phyloP scores from a whole-genome alignment of 2,329 filamentous ascomycete genomes.

The Metarhizium album region DNA sequence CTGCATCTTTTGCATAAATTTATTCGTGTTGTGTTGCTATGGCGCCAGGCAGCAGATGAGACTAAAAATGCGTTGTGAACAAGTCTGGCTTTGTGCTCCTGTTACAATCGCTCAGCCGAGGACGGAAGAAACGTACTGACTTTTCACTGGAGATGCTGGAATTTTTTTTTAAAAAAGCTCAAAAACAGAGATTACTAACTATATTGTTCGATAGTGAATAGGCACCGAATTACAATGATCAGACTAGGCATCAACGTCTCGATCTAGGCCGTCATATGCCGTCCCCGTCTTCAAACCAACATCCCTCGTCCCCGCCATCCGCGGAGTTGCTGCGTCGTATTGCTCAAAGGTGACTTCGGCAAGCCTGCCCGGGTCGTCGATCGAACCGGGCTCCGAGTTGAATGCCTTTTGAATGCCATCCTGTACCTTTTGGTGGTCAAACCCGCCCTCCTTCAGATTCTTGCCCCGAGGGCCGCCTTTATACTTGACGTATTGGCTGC shows the following conservation, averaged over 20 bases:
- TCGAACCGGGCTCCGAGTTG: slow-evolving; percentile 32
- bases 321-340: slow-evolving; percentile 12
- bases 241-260: slow-evolving; percentile 1
- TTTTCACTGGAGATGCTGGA: too few relatives aligned
- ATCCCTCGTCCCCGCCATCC: slow-evolving; percentile 19
- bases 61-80: background rate
- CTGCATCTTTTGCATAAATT: background rate
- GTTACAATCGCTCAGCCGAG: too few relatives aligned
- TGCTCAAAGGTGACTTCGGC: slow-evolving; percentile 32
- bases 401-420: slow-evolving; percentile 29
- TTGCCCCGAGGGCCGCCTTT: slow-evolving; percentile 30
- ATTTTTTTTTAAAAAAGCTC: too few relatives aligned
- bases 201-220: too few relatives aligned
- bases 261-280: slow-evolving; percentile 20
- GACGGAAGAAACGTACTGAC: too few relatives aligned
- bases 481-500: slow-evolving; percentile 21
- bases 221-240: too few relatives aligned
- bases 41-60: background rate
- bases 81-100: background rate
- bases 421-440: slow-evolving; percentile 21
- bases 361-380: slow-evolving; percentile 34
- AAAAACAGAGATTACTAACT: too few relatives aligned
- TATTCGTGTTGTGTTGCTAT: background rate
- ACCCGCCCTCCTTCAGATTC: slow-evolving; percentile 28
- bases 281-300: slow-evolving; percentile 15